Evolutionary conservation across 257 asterid genomes (phyloP).

Genomic region (Scutellaria minor): DNA sequence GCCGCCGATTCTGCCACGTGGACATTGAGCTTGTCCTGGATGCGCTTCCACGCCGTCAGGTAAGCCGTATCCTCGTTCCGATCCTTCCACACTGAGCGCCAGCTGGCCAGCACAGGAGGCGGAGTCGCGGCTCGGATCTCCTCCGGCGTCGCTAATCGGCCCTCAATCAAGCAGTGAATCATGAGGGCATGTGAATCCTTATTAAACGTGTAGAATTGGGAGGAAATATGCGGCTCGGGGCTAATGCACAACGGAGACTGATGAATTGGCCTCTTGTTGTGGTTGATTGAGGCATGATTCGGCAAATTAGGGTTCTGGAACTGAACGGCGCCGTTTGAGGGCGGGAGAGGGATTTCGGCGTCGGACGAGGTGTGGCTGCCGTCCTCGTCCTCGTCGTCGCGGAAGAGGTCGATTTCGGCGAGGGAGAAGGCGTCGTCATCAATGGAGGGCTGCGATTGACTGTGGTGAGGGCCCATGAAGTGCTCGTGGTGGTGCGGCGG

Average conservation of each 20-base stretch:
- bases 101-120: conserved; percentile 73
- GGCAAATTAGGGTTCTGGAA: conserved; percentile 62
- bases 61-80: conserved; percentile 95
- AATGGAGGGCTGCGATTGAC: conserved; percentile 54
- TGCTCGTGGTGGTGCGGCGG: conserved; percentile 50
- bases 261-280: conserved; percentile 33
- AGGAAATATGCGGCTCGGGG: conserved; percentile 83
- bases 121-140: conserved; percentile 88
- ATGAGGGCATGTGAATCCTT: conserved; percentile 79
- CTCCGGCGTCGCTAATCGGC: conserved; percentile 79
- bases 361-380: conserved; percentile 83
- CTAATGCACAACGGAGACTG: conserved; percentile 46
- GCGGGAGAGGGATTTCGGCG: conserved; percentile 55
- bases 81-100: conserved; percentile 98
- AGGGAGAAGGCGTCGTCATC: conserved; percentile 71
- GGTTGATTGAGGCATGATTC: conserved; percentile 30
- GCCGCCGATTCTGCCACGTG: conserved; percentile 44
- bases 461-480: conserved; percentile 51
- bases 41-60: conserved; percentile 94
- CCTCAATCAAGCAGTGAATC: conserved; percentile 71
- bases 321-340: conserved; percentile 38
- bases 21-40: conserved; percentile 87
- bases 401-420: conserved; percentile 71
- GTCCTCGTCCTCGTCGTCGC: conserved; percentile 81
- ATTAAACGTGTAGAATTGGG: conserved; percentile 93